phyloP scores from a whole-genome alignment of 148 eudicot species.

The Spergularia bocconei region DNA sequence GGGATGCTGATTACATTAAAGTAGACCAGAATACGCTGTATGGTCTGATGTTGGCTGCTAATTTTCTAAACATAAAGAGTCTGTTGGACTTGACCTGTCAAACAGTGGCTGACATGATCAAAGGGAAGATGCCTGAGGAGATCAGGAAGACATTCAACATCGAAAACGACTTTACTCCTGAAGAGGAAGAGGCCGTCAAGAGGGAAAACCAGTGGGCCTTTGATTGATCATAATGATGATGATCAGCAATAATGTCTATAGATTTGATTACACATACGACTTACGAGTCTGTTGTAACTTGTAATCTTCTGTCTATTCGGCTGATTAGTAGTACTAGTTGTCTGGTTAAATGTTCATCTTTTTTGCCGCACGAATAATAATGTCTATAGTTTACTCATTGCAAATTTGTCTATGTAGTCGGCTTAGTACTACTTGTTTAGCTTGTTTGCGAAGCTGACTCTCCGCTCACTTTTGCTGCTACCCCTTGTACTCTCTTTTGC shows the following conservation, averaged over 20 bases:
- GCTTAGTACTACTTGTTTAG: background rate
- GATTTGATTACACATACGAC: background rate
- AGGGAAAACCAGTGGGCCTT: conserved; percentile 73
- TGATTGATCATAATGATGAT: conserved; percentile 26
- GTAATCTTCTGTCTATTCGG: background rate
- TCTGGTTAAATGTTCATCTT: too few relatives aligned
- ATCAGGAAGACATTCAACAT: too few relatives aligned
- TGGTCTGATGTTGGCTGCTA: conserved; percentile 39
- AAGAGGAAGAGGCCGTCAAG: conserved; percentile 59
- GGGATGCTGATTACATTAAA: too few relatives aligned
- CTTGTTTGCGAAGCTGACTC: background rate
- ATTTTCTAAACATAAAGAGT: conserved; percentile 55
- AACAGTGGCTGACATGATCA: conserved; percentile 68
- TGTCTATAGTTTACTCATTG: background rate
- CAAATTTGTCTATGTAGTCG: background rate
- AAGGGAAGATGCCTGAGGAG: conserved; percentile 65
- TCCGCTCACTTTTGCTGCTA: background rate
- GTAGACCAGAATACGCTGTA: too few relatives aligned
- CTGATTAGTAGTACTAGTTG: too few relatives aligned
- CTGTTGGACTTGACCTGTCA: conserved; percentile 65
- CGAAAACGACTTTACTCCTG: conserved; percentile 33
- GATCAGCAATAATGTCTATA: conserved; percentile 12
- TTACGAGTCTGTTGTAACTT: conserved; percentile 19
- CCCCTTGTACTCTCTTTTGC: too few relatives aligned
- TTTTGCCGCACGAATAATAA: too few relatives aligned